These are phyloP conservation scores for Multifurca ochricompacta DNA, from an alignment of 768 basidiomycete species.

Conservation along the genomic window DNA sequence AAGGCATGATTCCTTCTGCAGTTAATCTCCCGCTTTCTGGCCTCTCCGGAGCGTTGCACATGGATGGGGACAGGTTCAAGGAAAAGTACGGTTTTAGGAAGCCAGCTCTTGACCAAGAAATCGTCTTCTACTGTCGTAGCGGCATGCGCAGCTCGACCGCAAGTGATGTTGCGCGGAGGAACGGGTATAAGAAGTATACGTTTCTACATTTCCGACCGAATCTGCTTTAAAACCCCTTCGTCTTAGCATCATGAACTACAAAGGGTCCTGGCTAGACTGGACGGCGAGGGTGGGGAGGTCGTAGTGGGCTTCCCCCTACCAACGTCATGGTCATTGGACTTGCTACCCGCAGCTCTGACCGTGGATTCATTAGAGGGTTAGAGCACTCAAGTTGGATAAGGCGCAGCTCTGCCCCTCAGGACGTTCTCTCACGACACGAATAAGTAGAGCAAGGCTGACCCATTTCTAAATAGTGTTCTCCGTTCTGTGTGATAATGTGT, in stretches of 20 bases:
- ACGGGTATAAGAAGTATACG: slow-evolving; percentile 36
- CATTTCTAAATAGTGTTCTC: too few relatives aligned
- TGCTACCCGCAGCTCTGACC: slow-evolving; percentile 1
- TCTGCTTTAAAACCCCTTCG: neutral
- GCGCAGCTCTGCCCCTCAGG: too few relatives aligned
- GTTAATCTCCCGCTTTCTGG: slow-evolving; percentile 43
- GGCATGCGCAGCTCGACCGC: slow-evolving; percentile 42
- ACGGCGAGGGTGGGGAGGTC: slow-evolving; percentile 42
- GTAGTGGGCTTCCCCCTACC: neutral
- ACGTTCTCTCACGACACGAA: too few relatives aligned
- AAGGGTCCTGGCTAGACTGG: slow-evolving; percentile 89
- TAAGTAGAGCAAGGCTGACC: too few relatives aligned
- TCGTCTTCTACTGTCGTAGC: slow-evolving; percentile 45
- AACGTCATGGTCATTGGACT: neutral
- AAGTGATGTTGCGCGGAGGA: slow-evolving; percentile 32
- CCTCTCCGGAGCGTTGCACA: slow-evolving; percentile 32
- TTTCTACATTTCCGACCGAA: too few relatives aligned
- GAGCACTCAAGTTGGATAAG: neutral
- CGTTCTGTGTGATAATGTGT: too few relatives aligned
- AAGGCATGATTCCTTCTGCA: slow-evolving; percentile 42
- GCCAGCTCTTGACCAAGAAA: slow-evolving; percentile 34
- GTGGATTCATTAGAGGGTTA: neutral
- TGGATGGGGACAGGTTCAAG: slow-evolving; percentile 28
- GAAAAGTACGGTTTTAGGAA: slow-evolving; percentile 30
- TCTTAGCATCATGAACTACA: slow-evolving; percentile 52